Conservation (phyloP, 805 yeast genomes). For the Suhomyces emberorum region DNA sequence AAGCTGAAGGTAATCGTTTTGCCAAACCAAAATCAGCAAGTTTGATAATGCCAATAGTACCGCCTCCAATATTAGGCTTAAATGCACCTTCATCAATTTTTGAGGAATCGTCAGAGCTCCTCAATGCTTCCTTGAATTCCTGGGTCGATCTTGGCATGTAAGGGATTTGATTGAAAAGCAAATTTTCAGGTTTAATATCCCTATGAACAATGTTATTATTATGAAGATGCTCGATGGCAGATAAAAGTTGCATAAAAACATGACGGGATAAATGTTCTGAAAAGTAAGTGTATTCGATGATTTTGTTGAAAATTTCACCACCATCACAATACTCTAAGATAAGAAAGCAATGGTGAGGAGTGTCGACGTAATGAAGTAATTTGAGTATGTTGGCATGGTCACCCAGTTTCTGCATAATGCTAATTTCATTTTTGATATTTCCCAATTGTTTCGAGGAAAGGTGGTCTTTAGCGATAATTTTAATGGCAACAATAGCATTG, state of each 20-base stretch:
- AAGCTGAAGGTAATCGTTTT: slow-evolving; percentile 40
- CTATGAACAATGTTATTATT: slow-evolving; percentile 68
- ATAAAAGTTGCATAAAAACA: slow-evolving; percentile 67
- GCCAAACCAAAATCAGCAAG: slow-evolving; percentile 72
- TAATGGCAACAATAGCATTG: slow-evolving; percentile 60
- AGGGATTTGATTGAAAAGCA: slow-evolving; percentile 58
- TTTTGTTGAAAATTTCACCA: slow-evolving; percentile 79
- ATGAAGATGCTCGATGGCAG: slow-evolving; percentile 68
- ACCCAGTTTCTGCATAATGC: slow-evolving; percentile 60
- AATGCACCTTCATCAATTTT: slow-evolving; percentile 64
- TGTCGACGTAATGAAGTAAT: slow-evolving; percentile 52
- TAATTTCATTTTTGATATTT: slow-evolving; percentile 66
- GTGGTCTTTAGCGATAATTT: slow-evolving; percentile 63
- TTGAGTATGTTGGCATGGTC: slow-evolving; percentile 52
- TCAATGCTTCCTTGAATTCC: slow-evolving; percentile 24
- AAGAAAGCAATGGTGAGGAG: slow-evolving; percentile 53
- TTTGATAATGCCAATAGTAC: slow-evolving; percentile 60
- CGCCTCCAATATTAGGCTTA: slow-evolving; percentile 52
- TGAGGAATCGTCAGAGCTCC: slow-evolving; percentile 56
- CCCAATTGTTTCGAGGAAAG: slow-evolving; percentile 50
- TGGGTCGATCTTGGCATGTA: slow-evolving; percentile 37
- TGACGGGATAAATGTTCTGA: slow-evolving; percentile 71
- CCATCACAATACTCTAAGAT: slow-evolving; percentile 69
- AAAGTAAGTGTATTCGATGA: slow-evolving; percentile 73
- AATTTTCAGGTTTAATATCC: slow-evolving; percentile 79